A percentile compares a stretch with the other conserved stretches of the same genome.
Conservation (phyloP, 139 green algal species). For the Astrephomene gubernaculifera region DNA sequence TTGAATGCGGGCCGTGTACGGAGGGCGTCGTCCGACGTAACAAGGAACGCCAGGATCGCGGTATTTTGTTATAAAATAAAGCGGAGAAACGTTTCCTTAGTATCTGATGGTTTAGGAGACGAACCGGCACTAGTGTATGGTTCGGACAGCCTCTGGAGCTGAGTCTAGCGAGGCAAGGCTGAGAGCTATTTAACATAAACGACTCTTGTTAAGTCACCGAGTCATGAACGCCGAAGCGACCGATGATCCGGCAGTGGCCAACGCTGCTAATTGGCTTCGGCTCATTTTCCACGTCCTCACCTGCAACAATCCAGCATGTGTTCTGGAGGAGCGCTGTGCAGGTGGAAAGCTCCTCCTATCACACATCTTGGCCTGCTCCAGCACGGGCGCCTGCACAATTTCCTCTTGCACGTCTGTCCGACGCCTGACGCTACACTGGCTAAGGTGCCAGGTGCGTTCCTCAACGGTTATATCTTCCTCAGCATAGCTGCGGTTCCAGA, state of each 20-base stretch:
- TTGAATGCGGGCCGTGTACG: no score
- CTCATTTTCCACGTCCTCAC: slow-evolving; percentile 20
- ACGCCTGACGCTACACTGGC: slow-evolving; percentile 10
- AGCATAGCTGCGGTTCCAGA: background rate
- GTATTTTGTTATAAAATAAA: background rate
- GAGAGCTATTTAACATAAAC: background rate
- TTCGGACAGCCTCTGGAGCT: background rate
- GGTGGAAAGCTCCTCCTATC: background rate
- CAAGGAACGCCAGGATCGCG: no score
- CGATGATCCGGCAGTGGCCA: slow-evolving; percentile 14
- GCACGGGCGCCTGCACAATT: background rate
- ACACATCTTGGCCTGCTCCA: background rate
- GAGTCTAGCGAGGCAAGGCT: background rate
- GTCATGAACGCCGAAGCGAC: slow-evolving; percentile 3
- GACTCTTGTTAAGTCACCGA: background rate
- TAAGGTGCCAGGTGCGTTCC: background rate
- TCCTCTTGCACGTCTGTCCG: slow-evolving; percentile 15
- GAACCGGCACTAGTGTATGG: background rate
- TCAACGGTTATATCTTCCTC: background rate
- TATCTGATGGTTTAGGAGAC: background rate
- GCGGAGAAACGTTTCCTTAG: background rate
- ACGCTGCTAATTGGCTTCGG: slow-evolving; percentile 18
- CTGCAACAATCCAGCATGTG: slow-evolving; percentile 12
- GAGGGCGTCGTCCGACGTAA: no score
- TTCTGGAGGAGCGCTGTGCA: slow-evolving; percentile 3